Evolutionary conservation across 2,329 filamentous ascomycete genomes (phyloP).

Genomic region (Penicillium sumatraense): DNA sequence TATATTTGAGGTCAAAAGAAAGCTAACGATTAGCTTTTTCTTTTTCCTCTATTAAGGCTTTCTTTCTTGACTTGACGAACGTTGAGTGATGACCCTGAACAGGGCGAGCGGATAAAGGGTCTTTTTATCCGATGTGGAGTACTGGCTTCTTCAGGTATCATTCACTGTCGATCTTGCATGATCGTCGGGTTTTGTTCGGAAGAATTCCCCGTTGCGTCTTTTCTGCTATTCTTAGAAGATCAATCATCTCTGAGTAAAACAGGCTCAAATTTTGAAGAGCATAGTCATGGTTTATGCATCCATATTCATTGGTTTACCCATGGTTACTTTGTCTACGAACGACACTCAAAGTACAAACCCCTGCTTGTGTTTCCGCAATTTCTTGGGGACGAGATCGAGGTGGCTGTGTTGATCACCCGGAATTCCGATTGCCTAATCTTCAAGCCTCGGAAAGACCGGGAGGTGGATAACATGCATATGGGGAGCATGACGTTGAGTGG

Average conservation of each 20-base stretch:
- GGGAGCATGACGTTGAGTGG: neutral
- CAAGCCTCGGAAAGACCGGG: neutral
- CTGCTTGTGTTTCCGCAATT: too few relatives aligned
- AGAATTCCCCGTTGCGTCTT: neutral
- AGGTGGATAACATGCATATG: neutral
- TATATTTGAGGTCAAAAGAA: too few relatives aligned
- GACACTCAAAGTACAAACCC: too few relatives aligned
- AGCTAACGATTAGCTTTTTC: too few relatives aligned
- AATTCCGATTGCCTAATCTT: neutral
- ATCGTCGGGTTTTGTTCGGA: conserved; percentile 1
- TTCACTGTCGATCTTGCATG: conserved; percentile 14
- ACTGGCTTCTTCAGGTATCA: conserved; percentile 6
- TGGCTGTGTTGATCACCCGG: neutral
- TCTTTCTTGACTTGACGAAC: neutral
- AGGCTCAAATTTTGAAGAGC: neutral
- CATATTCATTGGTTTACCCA: neutral
- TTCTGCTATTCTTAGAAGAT: conserved; percentile 5
- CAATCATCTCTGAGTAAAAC: neutral
- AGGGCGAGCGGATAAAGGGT: too few relatives aligned
- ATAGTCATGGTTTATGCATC: neutral
- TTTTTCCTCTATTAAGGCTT: too few relatives aligned
- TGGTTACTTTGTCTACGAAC: too few relatives aligned
- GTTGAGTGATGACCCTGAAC: neutral
- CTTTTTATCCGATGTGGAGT: conserved; percentile 10
- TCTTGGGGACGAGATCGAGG: too few relatives aligned